Percentiles rank a stretch among this genome's conserved stretches.
Conservation (phyloP, 2,329 filamentous ascomycete genomes). For the Pestalotiopsis fici region DNA sequence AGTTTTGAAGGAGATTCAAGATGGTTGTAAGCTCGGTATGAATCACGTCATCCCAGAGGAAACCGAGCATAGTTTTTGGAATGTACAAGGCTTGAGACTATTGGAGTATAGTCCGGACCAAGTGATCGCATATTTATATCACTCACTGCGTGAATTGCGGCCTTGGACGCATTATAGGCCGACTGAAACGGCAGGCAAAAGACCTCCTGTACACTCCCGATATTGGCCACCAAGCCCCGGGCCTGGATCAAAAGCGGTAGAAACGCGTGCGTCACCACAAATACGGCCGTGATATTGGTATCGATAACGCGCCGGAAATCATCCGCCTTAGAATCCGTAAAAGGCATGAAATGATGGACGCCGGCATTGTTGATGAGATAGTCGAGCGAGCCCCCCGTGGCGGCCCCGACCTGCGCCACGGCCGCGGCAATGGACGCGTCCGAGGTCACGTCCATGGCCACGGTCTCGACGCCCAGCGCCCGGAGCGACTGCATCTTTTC, state of each 20-base stretch:
- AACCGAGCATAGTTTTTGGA: not conserved
- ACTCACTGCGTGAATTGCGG: conserved; percentile 14
- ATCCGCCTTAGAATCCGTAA: conserved; percentile 18
- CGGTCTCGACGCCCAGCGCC: conserved; percentile 21
- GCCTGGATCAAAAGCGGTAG: conserved; percentile 9
- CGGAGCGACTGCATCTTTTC: conserved; percentile 24
- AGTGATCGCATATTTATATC: not conserved
- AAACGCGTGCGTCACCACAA: conserved; percentile 12
- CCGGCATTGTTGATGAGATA: conserved; percentile 28
- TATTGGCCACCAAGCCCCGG: conserved; percentile 13
- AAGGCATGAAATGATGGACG: conserved; percentile 21
- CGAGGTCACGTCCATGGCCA: conserved; percentile 32
- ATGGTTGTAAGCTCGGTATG: not conserved
- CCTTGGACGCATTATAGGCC: conserved; percentile 18
- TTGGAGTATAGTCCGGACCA: not conserved
- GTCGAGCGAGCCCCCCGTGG: conserved; percentile 18
- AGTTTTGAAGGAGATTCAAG: not conserved
- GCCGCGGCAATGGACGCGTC: conserved; percentile 22
- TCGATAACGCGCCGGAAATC: conserved; percentile 21
- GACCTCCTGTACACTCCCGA: conserved; percentile 12
- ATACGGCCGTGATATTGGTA: conserved; percentile 16
- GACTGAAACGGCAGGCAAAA: conserved; percentile 15
- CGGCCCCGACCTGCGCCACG: conserved; percentile 13
- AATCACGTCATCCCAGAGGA: not conserved
- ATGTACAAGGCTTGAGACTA: not conserved